phyloP scores from a whole-genome alignment of 2,329 filamentous ascomycete genomes.

The Lasiodiplodia gonubiensis region DNA sequence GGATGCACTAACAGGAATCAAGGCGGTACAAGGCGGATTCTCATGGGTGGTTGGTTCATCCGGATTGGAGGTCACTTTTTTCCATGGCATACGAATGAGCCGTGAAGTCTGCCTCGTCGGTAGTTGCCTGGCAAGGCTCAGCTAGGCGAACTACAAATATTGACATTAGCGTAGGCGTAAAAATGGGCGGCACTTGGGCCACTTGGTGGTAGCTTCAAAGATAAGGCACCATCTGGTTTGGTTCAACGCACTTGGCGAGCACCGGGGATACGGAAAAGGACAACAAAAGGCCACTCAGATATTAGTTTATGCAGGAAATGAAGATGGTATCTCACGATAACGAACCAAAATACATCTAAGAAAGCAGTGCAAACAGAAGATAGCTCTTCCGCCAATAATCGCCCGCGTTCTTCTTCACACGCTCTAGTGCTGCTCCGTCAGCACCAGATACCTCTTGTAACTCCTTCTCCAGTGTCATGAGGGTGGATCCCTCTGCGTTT shows the following conservation, averaged over 20 bases:
- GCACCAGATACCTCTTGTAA: conserved; percentile 58
- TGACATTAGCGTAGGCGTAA: background rate
- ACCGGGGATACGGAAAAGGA: background rate
- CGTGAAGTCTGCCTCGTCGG: background rate
- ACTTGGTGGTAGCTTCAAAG: background rate
- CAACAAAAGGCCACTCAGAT: background rate
- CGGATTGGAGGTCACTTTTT: background rate
- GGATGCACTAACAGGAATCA: too few relatives aligned
- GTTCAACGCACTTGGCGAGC: background rate
- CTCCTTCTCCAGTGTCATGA: conserved; percentile 37
- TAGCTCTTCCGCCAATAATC: conserved; percentile 86
- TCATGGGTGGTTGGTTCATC: background rate
- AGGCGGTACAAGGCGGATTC: background rate
- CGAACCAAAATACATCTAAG: background rate
- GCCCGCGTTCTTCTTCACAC: conserved; percentile 65
- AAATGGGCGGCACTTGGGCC: background rate
- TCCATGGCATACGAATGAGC: background rate
- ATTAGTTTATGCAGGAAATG: background rate
- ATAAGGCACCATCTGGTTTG: background rate
- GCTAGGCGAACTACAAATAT: background rate
- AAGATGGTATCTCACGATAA: background rate
- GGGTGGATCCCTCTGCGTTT: conserved; percentile 1
- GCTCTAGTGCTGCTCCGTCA: conserved; percentile 56
- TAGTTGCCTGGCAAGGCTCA: background rate
- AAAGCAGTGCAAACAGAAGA: conserved; percentile 78